These are phyloP conservation scores for Arctium lappa DNA, from an alignment of 129 eudicot genomes.

Conservation along the genomic window DNA sequence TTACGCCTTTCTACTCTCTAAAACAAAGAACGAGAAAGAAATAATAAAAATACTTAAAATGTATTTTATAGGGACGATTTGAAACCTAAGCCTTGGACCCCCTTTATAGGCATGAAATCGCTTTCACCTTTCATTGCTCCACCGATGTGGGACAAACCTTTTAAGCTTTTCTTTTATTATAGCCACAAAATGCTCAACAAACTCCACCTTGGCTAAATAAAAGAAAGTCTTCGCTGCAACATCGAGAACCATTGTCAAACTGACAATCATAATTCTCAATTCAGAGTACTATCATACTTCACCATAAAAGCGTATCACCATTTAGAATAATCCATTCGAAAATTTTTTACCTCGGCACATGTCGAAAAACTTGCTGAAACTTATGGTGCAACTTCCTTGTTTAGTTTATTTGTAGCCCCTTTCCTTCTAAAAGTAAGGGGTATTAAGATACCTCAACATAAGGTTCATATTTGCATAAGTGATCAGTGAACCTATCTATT, in stretches of 20 bases:
- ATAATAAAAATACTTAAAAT: no score
- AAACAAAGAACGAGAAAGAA: no score
- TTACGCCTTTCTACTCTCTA: no score
- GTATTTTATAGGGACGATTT: no score
- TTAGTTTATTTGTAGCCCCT: no score
- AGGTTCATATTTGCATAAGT: neutral
- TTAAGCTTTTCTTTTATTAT: neutral
- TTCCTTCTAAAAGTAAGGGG: no score
- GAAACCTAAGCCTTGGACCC: no score
- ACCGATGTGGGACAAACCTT: no score
- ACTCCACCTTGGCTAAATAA: neutral
- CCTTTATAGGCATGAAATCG: no score
- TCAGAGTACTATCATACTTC: neutral
- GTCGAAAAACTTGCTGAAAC: neutral
- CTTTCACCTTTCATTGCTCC: no score
- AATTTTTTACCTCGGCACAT: neutral
- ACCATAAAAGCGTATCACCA: neutral
- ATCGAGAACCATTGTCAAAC: neutral
- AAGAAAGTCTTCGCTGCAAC: neutral
- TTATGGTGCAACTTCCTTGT: neutral
- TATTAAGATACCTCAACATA: no score
- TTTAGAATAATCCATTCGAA: neutral
- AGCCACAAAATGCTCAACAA: neutral
- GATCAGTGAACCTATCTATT: neutral
- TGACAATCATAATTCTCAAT: neutral